These are phyloP conservation scores for Kondoa malvinella DNA, from an alignment of 768 basidiomycete species.

Conservation along the genomic window DNA sequence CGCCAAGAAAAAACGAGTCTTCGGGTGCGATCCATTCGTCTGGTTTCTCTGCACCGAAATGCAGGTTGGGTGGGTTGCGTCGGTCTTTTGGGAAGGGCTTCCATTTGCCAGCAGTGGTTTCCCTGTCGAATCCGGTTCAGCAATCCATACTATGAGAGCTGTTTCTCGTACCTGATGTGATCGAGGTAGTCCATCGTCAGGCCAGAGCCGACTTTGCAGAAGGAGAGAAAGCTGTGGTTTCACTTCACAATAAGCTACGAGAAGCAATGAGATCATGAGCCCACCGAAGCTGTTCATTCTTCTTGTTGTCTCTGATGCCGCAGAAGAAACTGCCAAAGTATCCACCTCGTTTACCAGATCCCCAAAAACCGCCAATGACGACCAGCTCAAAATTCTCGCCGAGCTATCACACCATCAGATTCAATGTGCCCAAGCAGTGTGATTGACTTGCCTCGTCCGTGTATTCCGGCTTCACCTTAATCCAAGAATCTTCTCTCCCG, in stretches of 20 bases:
- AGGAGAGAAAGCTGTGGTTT: constrained; percentile 53
- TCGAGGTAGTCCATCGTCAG: constrained; percentile 69
- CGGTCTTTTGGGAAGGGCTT: constrained; percentile 57
- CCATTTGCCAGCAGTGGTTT: constrained; percentile 44
- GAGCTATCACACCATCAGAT: constrained; percentile 38
- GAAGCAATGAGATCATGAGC: constrained; percentile 29
- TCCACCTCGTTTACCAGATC: constrained; percentile 66
- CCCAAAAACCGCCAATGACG: constrained; percentile 56
- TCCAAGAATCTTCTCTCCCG: constrained; percentile 78
- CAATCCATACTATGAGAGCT: neutral
- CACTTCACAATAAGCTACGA: neutral
- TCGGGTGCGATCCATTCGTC: constrained; percentile 79
- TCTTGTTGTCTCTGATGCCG: constrained; percentile 47
- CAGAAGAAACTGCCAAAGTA: constrained; percentile 79
- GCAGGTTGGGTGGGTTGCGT: constrained; percentile 46
- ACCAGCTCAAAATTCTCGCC: constrained; percentile 83
- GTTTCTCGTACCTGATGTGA: constrained; percentile 42
- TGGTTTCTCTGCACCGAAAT: constrained; percentile 55
- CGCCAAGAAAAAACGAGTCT: constrained; percentile 79
- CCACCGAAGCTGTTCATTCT: constrained; percentile 46
- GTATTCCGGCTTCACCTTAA: constrained; percentile 52
- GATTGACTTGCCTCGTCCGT: constrained; percentile 37
- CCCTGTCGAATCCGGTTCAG: constrained; percentile 34
- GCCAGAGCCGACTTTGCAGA: constrained; percentile 80
- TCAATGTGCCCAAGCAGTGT: neutral